Evolutionary conservation across 1,284 basidiomycete species (phyloP).

Genomic region (Golubevia sp.): DNA sequence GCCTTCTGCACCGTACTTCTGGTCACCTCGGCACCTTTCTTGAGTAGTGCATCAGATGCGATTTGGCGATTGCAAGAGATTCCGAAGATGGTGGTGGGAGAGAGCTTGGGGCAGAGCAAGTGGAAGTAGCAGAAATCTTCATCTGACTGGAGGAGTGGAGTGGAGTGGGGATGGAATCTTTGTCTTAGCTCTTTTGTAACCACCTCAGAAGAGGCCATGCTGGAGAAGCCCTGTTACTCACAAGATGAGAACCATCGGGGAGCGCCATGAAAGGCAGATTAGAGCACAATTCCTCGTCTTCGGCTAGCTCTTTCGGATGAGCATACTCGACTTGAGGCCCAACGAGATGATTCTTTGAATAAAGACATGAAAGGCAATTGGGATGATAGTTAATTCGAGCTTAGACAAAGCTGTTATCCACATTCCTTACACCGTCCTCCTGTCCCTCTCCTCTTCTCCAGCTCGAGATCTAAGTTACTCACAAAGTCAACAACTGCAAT

Average conservation of each 20-base stretch:
- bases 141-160: slow-evolving; percentile 68
- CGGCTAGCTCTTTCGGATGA: slow-evolving; percentile 34
- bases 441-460: too few relatives aligned
- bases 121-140: slow-evolving; percentile 99
- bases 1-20: slow-evolving; percentile 97
- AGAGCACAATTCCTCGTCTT: slow-evolving; percentile 44
- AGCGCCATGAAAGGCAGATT: slow-evolving; percentile 90
- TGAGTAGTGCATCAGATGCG: slow-evolving; percentile 76
- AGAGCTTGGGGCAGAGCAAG: slow-evolving; percentile 63
- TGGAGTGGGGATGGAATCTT: background rate
- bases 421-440: background rate
- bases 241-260: slow-evolving; percentile 93
- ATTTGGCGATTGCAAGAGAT: slow-evolving; percentile 84
- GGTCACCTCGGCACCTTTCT: slow-evolving; percentile 84
- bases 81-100: slow-evolving; percentile 31
- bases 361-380: background rate
- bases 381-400: too few relatives aligned
- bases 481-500: slow-evolving; percentile 57
- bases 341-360: slow-evolving; percentile 52
- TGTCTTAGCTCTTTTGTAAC: background rate
- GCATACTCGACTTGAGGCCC: slow-evolving; percentile 57
- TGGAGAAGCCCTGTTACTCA: slow-evolving; percentile 55
- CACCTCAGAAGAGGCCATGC: background rate
- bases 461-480: background rate
- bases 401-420: background rate